phyloP scores from a whole-genome alignment of 345 rosid species.

The Garcia nutans region DNA sequence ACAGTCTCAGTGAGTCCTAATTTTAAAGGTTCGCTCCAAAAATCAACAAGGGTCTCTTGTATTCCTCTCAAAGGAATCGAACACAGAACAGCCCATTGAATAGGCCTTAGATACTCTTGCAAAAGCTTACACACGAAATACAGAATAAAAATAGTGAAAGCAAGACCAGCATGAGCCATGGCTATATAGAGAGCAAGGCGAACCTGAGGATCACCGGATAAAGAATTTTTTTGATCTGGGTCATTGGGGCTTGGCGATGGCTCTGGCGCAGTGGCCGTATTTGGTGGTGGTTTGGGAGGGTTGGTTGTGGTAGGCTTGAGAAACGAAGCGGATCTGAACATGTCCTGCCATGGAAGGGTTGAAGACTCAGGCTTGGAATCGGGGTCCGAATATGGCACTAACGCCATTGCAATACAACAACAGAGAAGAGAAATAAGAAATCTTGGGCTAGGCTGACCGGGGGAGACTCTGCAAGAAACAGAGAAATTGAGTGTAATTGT shows the following conservation, averaged over 20 bases:
- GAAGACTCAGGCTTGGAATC: conserved; percentile 42
- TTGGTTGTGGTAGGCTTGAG: conserved; percentile 59
- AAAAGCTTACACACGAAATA: conserved; percentile 70
- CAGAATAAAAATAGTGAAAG: conserved; percentile 56
- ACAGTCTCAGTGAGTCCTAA: conserved; percentile 88
- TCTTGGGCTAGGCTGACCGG: not conserved
- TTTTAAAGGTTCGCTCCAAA: conserved; percentile 80
- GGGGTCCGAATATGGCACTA: conserved; percentile 69
- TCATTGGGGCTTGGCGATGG: conserved; percentile 8
- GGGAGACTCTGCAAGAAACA: not conserved
- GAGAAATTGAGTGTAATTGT: not conserved
- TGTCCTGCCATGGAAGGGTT: conserved; percentile 81
- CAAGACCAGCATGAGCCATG: conserved; percentile 97
- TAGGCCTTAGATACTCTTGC: conserved; percentile 81
- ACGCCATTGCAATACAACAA: conserved; percentile 47
- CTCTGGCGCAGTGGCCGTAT: conserved; percentile 19
- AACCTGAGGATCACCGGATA: conserved; percentile 71
- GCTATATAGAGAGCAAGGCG: conserved; percentile 92
- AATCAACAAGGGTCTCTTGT: conserved; percentile 74
- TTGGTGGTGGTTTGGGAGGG: conserved; percentile 24
- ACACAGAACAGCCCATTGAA: conserved; percentile 94
- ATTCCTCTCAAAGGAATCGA: conserved; percentile 92
- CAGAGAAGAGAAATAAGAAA: not conserved
- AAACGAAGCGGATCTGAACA: conserved; percentile 85
- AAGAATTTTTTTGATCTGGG: conserved; percentile 29